Evolutionary conservation across 78 protist species (phyloP).

Genomic region (Pirum gemmata): DNA sequence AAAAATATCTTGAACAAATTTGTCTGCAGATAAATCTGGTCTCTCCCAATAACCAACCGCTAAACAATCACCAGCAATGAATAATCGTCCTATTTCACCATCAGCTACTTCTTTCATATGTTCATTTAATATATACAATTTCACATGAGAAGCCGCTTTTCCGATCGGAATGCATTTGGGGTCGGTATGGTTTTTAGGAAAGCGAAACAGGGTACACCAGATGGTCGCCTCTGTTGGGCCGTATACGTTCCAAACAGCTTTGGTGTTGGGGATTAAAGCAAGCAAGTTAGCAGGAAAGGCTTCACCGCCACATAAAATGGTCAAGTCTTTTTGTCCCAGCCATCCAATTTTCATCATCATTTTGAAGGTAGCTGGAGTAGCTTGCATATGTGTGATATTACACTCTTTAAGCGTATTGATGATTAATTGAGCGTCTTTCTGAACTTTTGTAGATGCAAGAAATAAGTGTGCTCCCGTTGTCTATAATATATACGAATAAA

Average conservation of each 20-base stretch:
- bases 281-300: constrained; percentile 1
- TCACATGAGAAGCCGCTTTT: background rate
- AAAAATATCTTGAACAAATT: background rate
- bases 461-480: too few relatives aligned
- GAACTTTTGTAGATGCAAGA: too few relatives aligned
- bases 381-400: too few relatives aligned
- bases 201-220: constrained; percentile 17
- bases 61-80: constrained; percentile 14
- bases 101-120: background rate
- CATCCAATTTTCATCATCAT: too few relatives aligned
- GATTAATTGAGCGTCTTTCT: too few relatives aligned
- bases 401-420: too few relatives aligned
- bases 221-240: constrained; percentile 46
- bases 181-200: background rate
- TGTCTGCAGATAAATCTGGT: constrained; percentile 1
- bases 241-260: constrained; percentile 21
- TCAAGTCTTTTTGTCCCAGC: too few relatives aligned
- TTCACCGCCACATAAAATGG: constrained; percentile 36
- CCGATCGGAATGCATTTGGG: constrained; percentile 35
- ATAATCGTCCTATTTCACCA: constrained; percentile 6
- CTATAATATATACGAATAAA: too few relatives aligned
- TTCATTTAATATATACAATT: background rate
- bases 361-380: background rate
- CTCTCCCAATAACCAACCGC: constrained; percentile 12
- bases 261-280: background rate